phyloP scores from a whole-genome alignment of 1,284 basidiomycete species.

The Leccinum griseonigrum region DNA sequence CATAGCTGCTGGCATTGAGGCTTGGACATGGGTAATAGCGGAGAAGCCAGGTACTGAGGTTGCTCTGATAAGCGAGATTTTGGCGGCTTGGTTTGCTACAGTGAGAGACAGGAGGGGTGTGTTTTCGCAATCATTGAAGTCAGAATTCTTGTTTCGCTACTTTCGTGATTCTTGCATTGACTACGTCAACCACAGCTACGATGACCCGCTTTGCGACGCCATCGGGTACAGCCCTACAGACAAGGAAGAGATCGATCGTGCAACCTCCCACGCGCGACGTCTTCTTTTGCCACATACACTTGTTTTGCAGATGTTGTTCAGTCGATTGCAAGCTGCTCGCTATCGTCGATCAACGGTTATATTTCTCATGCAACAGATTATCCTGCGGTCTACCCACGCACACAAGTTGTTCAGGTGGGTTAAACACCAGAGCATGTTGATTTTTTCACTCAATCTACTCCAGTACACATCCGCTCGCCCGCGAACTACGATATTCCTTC shows the following conservation, averaged over 20 bases:
- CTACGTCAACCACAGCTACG: slow-evolving; percentile 50
- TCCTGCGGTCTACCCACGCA: slow-evolving; percentile 75
- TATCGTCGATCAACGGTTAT: slow-evolving; percentile 87
- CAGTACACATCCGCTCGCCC: slow-evolving; percentile 89
- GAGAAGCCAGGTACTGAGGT: slow-evolving; percentile 77
- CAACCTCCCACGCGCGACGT: slow-evolving; percentile 67
- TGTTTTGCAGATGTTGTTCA: slow-evolving; percentile 88
- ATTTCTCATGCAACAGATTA: slow-evolving; percentile 79
- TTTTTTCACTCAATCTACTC: background rate
- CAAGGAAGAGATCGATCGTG: slow-evolving; percentile 79
- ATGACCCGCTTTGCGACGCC: slow-evolving; percentile 85
- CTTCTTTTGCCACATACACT: slow-evolving; percentile 82
- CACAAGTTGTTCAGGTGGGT: slow-evolving; percentile 71
- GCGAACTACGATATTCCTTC: slow-evolving; percentile 88
- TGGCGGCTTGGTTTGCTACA: slow-evolving; percentile 84
- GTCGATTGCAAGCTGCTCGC: slow-evolving; percentile 90
- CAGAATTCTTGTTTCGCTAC: slow-evolving; percentile 30
- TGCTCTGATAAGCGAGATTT: slow-evolving; percentile 81
- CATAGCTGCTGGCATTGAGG: slow-evolving; percentile 85
- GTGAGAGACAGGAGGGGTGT: slow-evolving; percentile 78
- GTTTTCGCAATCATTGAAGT: slow-evolving; percentile 83
- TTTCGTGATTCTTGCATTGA: slow-evolving; percentile 5
- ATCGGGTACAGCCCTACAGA: slow-evolving; percentile 92
- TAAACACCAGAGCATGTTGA: background rate
- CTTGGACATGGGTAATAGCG: slow-evolving; percentile 96